A percentile compares a stretch with the other conserved stretches of the same genome.
Conservation (phyloP, 177 flowering plant species). For the Tripterygium wilfordii region DNA sequence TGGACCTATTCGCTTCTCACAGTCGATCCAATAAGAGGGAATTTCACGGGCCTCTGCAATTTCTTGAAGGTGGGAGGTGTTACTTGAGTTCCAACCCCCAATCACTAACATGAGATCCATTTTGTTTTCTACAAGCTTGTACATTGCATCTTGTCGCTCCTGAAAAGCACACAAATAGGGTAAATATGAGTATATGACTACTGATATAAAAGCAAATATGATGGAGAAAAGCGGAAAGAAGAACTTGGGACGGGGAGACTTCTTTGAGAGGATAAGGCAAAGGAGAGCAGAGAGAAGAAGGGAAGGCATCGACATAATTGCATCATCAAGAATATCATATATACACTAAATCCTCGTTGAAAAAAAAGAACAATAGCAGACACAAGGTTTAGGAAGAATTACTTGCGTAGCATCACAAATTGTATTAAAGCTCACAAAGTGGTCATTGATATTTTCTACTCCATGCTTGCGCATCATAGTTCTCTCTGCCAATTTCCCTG, state of each 20-base stretch:
- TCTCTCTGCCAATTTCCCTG: slow-evolving; percentile 82
- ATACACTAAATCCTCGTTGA: background rate
- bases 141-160: slow-evolving; percentile 99
- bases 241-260: no score
- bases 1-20: slow-evolving; percentile 87
- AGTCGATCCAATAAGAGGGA: slow-evolving; percentile 96
- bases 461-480: slow-evolving; percentile 90
- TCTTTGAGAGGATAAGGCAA: background rate
- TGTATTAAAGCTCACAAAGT: slow-evolving; percentile 86
- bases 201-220: no score
- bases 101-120: slow-evolving; percentile 81
- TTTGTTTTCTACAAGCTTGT: slow-evolving; percentile 70
- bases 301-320: background rate
- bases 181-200: no score
- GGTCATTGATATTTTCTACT: slow-evolving; percentile 72
- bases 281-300: background rate
- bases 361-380: background rate
- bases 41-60: slow-evolving; percentile 85
- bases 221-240: no score
- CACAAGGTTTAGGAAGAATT: slow-evolving; percentile 8
- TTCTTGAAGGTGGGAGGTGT: slow-evolving; percentile 96
- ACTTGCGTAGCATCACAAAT: slow-evolving; percentile 98
- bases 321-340: background rate
- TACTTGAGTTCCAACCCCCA: slow-evolving; percentile 99
- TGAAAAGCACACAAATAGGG: slow-evolving; percentile 26